Evolutionary conservation across 2,329 filamentous ascomycete genomes (phyloP), one percentile per base, ranked within the genome.

Genomic region (Xylaria sp.): DNA sequence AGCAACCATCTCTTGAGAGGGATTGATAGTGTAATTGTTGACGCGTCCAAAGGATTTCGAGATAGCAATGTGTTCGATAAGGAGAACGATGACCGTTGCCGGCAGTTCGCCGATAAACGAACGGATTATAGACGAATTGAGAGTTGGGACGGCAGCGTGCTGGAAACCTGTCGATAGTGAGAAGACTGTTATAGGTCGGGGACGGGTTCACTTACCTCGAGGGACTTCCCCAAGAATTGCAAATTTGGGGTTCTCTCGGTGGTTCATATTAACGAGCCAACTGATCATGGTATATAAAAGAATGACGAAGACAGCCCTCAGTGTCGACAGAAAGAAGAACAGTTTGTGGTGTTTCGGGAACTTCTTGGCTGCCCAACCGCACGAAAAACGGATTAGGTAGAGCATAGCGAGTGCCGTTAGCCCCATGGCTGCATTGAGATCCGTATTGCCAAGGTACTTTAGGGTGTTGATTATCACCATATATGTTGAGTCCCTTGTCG

Each of bases 11-110:
- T 99, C 93, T 71, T 99, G 93, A 0, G 93, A 97, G 0, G 94
- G 92, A 64, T 97, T 87, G 69, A 99, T 97, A 16, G 85, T 88
- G 74, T 99, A 99, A 76, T 96, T 96, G 78, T 97, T 97, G 65
- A 97, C 84, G 54, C 93, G 85, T 8, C 94, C 94, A 63, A 99
- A 97, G 0, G 93, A 97, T 72, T 97, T 99, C 17, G 92, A 91
- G 59, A 97, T 97, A 44, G 93, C 92, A 65, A 97, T 96, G 70
- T 97, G 93, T 73, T 97, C 94, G 57, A 97, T 95, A 34, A 97
- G 80, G 52, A 97, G 80, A n/a, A 99, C 92, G 61, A 97, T 96
- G 48, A 97, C 87, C 0, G 89, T 88, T 7, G 90, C 89, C 0
- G 94, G 94, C 3, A 97, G 77, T 60, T 97, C 82, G 40, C 79